Conservation (phyloP, 768 basidiomycete genomes). For the Flagelloscypha sp. region DNA sequence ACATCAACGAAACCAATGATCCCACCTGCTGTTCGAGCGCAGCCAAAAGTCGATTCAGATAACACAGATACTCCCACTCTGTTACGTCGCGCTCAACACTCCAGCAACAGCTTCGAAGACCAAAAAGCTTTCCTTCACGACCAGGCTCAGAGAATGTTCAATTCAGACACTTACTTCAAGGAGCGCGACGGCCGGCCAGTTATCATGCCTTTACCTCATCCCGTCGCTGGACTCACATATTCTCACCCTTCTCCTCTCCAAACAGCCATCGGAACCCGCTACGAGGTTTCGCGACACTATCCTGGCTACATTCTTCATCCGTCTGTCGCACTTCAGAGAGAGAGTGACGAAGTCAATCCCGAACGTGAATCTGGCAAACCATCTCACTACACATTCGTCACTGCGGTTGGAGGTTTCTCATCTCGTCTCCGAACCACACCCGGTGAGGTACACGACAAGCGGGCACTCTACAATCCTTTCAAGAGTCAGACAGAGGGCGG, state of each 20-base stretch:
- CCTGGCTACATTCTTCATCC: no score
- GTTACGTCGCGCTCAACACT: constrained; percentile 16
- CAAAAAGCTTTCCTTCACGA: constrained; percentile 14
- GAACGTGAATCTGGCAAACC: no score
- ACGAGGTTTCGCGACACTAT: no score
- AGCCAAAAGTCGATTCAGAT: constrained; percentile 19
- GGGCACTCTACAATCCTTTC: no score
- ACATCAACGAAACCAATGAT: constrained; percentile 2
- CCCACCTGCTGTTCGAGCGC: constrained; percentile 16
- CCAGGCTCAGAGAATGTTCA: constrained; percentile 9
- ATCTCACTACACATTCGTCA: no score
- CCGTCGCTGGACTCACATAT: constrained; percentile 55
- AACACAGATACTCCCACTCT: constrained; percentile 33
- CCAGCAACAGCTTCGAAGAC: constrained; percentile 13
- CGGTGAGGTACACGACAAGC: no score
- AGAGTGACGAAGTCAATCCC: no score
- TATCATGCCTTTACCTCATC: constrained; percentile 63
- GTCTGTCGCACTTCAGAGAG: no score
- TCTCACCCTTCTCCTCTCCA: constrained; percentile 46
- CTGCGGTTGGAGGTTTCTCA: no score
- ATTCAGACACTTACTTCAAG: not conserved
- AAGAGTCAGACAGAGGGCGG: no score
- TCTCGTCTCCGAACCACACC: no score
- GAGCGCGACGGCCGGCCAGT: constrained; percentile 22
- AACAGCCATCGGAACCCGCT: no score